phyloP scores from a whole-genome alignment of 768 basidiomycete genomes.

The Leccinum rimulosum region DNA sequence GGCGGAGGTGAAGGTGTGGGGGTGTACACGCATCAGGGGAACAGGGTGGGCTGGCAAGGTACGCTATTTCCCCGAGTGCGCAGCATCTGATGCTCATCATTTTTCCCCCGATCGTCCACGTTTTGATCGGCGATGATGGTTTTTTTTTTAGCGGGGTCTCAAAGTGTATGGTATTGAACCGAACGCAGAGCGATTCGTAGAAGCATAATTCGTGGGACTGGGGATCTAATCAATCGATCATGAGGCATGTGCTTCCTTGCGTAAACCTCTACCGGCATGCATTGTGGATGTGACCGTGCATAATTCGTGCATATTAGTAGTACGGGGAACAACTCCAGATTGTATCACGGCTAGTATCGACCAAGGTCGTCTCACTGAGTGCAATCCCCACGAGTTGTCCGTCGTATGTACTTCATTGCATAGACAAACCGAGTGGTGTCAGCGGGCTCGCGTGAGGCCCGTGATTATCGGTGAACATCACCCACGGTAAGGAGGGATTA shows the following conservation, averaged over 20 bases:
- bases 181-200: slow-evolving; percentile 25
- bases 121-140: neutral
- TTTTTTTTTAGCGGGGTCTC: slow-evolving; percentile 21
- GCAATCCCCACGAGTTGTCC: neutral
- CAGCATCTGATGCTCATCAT: neutral
- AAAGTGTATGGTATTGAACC: slow-evolving; percentile 40
- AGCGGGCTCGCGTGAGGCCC: neutral
- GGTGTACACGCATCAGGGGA: slow-evolving; percentile 49
- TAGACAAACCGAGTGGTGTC: neutral
- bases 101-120: neutral
- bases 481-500: no score
- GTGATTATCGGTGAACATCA: neutral
- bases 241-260: neutral
- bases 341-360: neutral
- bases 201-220: neutral
- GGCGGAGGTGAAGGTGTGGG: slow-evolving; percentile 50
- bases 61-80: slow-evolving; percentile 2
- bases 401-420: neutral
- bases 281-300: neutral
- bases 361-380: neutral
- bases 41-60: slow-evolving; percentile 46
- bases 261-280: neutral
- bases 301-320: neutral
- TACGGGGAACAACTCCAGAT: neutral
- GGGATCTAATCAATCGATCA: neutral